Conservation (phyloP, 163 green algal genomes). For the Prototheca stagnorum region DNA sequence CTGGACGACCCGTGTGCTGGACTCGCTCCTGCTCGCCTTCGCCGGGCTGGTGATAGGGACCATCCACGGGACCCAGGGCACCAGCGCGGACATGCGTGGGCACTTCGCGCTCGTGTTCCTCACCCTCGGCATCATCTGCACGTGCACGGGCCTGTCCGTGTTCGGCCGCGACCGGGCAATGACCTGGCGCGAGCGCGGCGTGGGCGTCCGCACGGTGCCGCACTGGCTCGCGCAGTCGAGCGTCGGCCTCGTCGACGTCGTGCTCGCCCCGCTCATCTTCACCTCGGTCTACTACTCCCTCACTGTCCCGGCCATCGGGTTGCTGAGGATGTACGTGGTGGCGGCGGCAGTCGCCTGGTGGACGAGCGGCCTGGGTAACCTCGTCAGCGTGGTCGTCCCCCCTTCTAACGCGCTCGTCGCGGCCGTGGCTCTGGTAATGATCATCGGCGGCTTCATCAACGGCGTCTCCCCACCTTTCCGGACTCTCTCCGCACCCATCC, state of each 20-base stretch:
- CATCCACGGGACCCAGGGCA: slow-evolving; percentile 26
- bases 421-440: slow-evolving; percentile 22
- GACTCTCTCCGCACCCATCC: slow-evolving; percentile 12
- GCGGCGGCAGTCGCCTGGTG: slow-evolving; percentile 28
- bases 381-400: slow-evolving; percentile 22
- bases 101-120: slow-evolving; percentile 47
- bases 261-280: slow-evolving; percentile 37
- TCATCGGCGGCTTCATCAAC: slow-evolving; percentile 29
- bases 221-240: slow-evolving; percentile 37
- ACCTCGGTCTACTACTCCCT: slow-evolving; percentile 51
- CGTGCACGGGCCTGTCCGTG: slow-evolving; percentile 33
- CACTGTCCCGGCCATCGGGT: slow-evolving; percentile 39
- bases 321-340: slow-evolving; percentile 17
- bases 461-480: slow-evolving; percentile 26
- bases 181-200: slow-evolving; percentile 30
- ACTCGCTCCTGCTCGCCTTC: slow-evolving; percentile 28
- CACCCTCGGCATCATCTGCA: slow-evolving; percentile 42
- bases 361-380: slow-evolving; percentile 17
- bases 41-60: slow-evolving; percentile 20
- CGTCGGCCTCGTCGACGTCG: slow-evolving; percentile 39
- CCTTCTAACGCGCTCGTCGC: slow-evolving; percentile 26
- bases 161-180: slow-evolving; percentile 34
- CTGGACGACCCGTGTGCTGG: slow-evolving; percentile 27
- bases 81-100: slow-evolving; percentile 18
- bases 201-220: slow-evolving; percentile 28